These are phyloP conservation scores for Rhododendron ovatum DNA, from an alignment of 148 eudicot species.

Conservation along the genomic window DNA sequence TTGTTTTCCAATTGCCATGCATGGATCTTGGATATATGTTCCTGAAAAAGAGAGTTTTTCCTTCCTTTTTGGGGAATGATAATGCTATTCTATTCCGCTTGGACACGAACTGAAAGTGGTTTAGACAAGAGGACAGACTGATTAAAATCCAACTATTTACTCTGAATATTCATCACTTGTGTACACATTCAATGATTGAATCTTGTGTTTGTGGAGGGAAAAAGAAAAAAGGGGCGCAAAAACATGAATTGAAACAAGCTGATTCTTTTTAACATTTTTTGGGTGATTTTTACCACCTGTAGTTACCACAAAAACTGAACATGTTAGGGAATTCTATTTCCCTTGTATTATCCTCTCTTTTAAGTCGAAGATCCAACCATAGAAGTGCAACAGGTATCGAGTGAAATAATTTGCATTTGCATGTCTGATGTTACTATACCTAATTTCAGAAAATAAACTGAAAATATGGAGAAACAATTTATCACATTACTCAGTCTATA, in stretches of 20 bases:
- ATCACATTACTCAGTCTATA: background rate
- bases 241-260: background rate
- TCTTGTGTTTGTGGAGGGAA: background rate
- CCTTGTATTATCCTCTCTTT: background rate
- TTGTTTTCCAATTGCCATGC: background rate
- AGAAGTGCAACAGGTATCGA: background rate
- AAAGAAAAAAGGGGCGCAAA: background rate
- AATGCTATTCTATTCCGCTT: background rate
- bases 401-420: background rate
- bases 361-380: background rate
- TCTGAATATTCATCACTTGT: background rate
- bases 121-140: background rate
- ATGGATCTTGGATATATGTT: background rate
- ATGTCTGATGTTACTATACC: background rate
- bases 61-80: background rate
- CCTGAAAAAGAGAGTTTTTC: background rate
- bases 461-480: background rate
- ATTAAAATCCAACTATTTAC: background rate
- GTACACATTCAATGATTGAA: background rate
- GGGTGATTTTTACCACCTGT: background rate
- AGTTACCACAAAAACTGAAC: background rate
- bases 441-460: background rate
- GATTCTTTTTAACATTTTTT: background rate
- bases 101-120: background rate
- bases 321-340: background rate